Evolutionary conservation across 495 filamentous ascomycete genomes (phyloP).

Genomic region (Aspergillus incahuasiensis): DNA sequence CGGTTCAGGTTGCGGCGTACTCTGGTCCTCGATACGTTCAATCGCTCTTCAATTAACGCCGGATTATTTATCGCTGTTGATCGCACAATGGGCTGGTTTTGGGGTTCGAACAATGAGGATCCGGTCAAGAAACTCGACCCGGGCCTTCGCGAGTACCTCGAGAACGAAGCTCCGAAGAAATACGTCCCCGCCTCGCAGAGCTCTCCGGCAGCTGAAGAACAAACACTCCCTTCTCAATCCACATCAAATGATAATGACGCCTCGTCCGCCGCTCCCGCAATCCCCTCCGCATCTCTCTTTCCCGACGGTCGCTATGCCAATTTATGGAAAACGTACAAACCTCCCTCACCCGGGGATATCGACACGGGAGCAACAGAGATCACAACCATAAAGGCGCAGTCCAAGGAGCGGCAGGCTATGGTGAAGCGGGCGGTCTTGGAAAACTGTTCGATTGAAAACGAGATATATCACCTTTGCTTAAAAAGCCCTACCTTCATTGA

Average conservation of each 20-base stretch:
- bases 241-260: slow-evolving; percentile 13
- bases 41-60: background rate
- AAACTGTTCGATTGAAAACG: slow-evolving; percentile 86
- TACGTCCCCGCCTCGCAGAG: slow-evolving; percentile 46
- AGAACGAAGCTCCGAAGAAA: slow-evolving; percentile 74
- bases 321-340: slow-evolving; percentile 84
- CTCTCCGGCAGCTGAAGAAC: slow-evolving; percentile 14
- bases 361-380: slow-evolving; percentile 49
- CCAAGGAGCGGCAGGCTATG: slow-evolving; percentile 72
- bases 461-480: slow-evolving; percentile 25
- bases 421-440: slow-evolving; percentile 83
- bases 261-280: slow-evolving; percentile 37
- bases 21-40: too few species aligned
- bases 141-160: slow-evolving; percentile 75
- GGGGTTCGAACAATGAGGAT: slow-evolving; percentile 54
- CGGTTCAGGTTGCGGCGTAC: too few species aligned
- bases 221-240: slow-evolving; percentile 19
- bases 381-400: slow-evolving; percentile 73
- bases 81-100: slow-evolving; percentile 63
- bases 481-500: slow-evolving; percentile 50
- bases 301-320: slow-evolving; percentile 88
- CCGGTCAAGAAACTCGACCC: slow-evolving; percentile 81
- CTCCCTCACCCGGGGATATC: slow-evolving; percentile 59
- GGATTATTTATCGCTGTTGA: background rate
- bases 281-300: slow-evolving; percentile 56